Evolutionary conservation across 2,329 filamentous ascomycete genomes (phyloP).

Genomic region (Pyricularia sp.): DNA sequence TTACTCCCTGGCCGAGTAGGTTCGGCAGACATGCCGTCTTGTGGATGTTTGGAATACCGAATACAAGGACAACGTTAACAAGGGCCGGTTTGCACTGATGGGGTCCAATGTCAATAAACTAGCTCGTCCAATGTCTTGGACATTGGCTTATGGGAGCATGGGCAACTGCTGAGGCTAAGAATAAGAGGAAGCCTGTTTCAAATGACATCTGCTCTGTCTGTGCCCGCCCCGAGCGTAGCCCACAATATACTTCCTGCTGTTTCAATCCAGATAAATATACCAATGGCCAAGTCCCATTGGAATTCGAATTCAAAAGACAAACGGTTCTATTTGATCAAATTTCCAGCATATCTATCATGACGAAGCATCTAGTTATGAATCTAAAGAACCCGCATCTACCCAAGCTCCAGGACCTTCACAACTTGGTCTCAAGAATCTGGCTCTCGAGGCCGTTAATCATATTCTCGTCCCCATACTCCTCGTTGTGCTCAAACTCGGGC

Average conservation of each 20-base stretch:
- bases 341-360: not conserved
- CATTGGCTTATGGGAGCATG: not conserved
- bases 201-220: too few species aligned
- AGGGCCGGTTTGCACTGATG: not conserved
- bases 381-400: not conserved
- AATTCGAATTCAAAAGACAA: too few species aligned
- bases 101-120: not conserved
- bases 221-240: too few species aligned
- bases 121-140: not conserved
- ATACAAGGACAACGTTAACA: not conserved
- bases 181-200: too few species aligned
- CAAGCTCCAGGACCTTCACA: not conserved
- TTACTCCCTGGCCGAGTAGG: not conserved
- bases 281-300: too few species aligned
- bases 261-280: too few species aligned
- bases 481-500: conserved; percentile 71
- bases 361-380: not conserved
- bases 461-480: conserved; percentile 40
- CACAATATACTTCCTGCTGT: too few species aligned
- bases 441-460: conserved; percentile 36
- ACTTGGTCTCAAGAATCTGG: conserved; percentile 5
- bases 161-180: too few species aligned
- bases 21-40: not conserved
- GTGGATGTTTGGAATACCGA: not conserved
- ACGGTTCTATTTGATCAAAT: not conserved